phyloP scores from a whole-genome alignment of 768 basidiomycete genomes.

The Xanthoconium purpureum region DNA sequence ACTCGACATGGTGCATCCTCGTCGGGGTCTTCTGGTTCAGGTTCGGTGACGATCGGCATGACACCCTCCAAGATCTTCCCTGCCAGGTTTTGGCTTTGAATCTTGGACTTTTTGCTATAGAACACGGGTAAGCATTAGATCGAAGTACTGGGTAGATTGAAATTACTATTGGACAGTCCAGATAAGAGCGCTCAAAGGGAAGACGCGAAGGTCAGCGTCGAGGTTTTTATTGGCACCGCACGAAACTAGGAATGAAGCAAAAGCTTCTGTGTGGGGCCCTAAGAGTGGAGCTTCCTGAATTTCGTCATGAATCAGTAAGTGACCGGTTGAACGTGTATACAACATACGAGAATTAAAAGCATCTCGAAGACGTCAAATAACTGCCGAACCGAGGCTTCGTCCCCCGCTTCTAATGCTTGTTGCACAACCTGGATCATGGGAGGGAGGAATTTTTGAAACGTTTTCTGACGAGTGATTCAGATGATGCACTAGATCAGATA shows the following conservation, averaged over 20 bases:
- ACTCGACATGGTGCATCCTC: conserved; percentile 92
- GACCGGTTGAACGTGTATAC: neutral
- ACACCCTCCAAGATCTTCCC: conserved; percentile 84
- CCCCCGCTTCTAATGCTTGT: conserved; percentile 71
- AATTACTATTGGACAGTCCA: conserved; percentile 96
- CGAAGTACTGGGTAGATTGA: neutral
- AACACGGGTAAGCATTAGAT: neutral
- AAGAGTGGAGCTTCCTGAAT: conserved; percentile 89
- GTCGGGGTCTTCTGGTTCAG: conserved; percentile 89
- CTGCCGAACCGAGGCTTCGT: conserved; percentile 81
- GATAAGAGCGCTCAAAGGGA: conserved; percentile 88
- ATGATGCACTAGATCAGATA: neutral
- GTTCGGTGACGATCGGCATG: conserved; percentile 92
- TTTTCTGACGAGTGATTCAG: conserved; percentile 48
- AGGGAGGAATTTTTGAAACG: conserved; percentile 85
- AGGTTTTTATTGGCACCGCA: conserved; percentile 76
- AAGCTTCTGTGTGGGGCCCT: conserved; percentile 79
- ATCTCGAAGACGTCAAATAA: conserved; percentile 96
- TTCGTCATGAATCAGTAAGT: conserved; percentile 2
- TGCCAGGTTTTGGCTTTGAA: conserved; percentile 83
- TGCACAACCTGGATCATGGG: conserved; percentile 86
- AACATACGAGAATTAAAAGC: conserved; percentile 80
- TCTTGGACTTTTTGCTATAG: conserved; percentile 89
- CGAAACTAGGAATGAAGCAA: conserved; percentile 84
- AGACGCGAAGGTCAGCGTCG: conserved; percentile 78